phyloP scores from a whole-genome alignment of 768 basidiomycete genomes.

The Boletales sp. region DNA sequence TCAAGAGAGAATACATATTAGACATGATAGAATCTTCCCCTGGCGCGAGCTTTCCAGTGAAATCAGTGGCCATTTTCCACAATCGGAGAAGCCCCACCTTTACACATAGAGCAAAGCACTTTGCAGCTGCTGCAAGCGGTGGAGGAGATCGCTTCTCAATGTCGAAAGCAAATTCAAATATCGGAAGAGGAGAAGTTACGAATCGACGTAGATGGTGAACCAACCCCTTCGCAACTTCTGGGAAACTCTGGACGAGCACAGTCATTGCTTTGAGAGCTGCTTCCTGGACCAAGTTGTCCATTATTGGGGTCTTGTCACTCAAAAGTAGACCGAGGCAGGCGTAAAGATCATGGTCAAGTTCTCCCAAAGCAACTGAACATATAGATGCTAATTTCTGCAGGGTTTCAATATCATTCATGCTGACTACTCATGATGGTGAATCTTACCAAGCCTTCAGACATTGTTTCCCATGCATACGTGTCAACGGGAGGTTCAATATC shows the following conservation, averaged over 20 bases:
- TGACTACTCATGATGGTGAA: background rate
- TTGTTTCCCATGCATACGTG: conserved; percentile 90
- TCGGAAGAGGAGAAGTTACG: conserved; percentile 80
- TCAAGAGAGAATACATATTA: conserved; percentile 94
- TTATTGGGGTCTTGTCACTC: conserved; percentile 76
- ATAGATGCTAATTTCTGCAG: conserved; percentile 79
- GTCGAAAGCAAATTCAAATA: conserved; percentile 84
- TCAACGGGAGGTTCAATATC: conserved; percentile 75
- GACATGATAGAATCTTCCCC: conserved; percentile 91
- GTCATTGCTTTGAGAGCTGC: conserved; percentile 85
- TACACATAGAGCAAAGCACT: conserved; percentile 87
- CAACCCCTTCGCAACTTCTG: conserved; percentile 70
- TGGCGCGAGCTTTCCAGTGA: conserved; percentile 58
- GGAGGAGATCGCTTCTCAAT: conserved; percentile 71
- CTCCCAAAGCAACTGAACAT: conserved; percentile 68
- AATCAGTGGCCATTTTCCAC: conserved; percentile 1
- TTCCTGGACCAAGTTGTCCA: conserved; percentile 83
- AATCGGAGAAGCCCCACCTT: conserved; percentile 43
- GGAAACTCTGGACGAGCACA: conserved; percentile 84
- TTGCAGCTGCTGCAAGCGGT: conserved; percentile 80
- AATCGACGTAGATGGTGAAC: conserved; percentile 80
- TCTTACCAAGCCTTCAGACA: conserved; percentile 83
- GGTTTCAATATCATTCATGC: background rate
- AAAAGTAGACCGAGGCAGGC: conserved; percentile 68
- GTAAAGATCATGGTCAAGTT: conserved; percentile 67